These are phyloP conservation scores for Oryza meridionalis DNA, from an alignment of 176 grass and related monocot species.

Conservation along the genomic window DNA sequence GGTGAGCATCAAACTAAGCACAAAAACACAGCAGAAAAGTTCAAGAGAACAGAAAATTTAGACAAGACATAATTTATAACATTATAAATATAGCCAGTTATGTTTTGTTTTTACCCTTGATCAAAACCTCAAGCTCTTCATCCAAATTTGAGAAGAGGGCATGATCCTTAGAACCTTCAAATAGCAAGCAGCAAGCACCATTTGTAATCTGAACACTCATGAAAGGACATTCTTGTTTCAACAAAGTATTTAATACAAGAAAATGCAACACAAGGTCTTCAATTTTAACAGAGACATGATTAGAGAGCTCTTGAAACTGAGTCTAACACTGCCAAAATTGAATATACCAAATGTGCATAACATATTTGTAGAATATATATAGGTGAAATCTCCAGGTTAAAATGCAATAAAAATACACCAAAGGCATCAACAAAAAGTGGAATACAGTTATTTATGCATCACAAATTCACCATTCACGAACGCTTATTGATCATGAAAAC, in stretches of 20 bases:
- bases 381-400: constrained; percentile 6
- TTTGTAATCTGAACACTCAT: constrained; percentile 70
- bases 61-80: constrained; percentile 13
- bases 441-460: not conserved
- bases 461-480: not conserved
- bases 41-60: not conserved
- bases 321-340: constrained; percentile 11
- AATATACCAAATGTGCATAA: constrained; percentile 5
- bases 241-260: constrained; percentile 39
- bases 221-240: constrained; percentile 51
- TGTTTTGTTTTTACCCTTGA: constrained; percentile 54
- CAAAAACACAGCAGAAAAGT: not conserved
- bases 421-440: not conserved
- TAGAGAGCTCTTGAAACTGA: not conserved
- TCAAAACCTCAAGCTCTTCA: constrained; percentile 49
- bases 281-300: not conserved
- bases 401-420: constrained; percentile 7
- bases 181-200: constrained; percentile 72
- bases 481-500: not conserved
- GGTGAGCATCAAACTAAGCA: not conserved
- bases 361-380: not conserved
- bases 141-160: constrained; percentile 40
- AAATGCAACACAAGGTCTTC: constrained; percentile 21
- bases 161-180: constrained; percentile 60
- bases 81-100: not conserved